Base-by-base conservation (phyloP, 1,284 basidiomycete species). In the Rhodotorula glutinis region DNA sequence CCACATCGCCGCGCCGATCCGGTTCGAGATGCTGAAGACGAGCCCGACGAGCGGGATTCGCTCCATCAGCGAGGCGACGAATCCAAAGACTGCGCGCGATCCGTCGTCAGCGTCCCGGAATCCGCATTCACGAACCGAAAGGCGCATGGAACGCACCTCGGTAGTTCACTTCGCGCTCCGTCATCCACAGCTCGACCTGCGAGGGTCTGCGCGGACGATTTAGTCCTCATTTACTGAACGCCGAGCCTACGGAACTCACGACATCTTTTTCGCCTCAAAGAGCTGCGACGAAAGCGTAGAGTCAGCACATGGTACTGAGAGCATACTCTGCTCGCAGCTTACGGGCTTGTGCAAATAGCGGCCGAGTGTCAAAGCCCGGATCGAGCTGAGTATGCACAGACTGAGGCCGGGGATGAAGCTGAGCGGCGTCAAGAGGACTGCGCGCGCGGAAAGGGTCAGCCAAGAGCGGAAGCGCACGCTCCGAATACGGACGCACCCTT, bases 1-100 rank as follows among this genome's bases (percentile, higher is more conserved):
- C 60, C 71, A 75, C 75, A 76, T 76, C 1, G 75, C 75, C 3
- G 75, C 70, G 14, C 74, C 75, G 47, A 77, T 77, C 3, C 75
- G 57, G 62, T 77, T 77, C 25, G 75, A 76, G 59, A 78, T 73
- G 55, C 63, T 68, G 60, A 78, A 75, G 14, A 76, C 54, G 53
- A 77, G 63, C 7, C 77, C 77, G 25, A 77, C 30, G 33, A 78
- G 29, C 3, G 77, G 77, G 25, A 75, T 56, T 10, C 74, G 69
- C 57, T 78, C 76, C 17, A 75, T 21, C 1, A 76, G 29, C 8
- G 71, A 63, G 19, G 75, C 73, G 27, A 67, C 56, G 51, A 78
- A 77, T 2, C 76, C 77, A 51, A 78, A 76, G 33, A 63, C 66
- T 59, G 60, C 2, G 30, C 2, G 25, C 9, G 52, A 25, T 21